Base-by-base conservation (phyloP, 1,284 basidiomycete species). In the Irpex sp. region DNA sequence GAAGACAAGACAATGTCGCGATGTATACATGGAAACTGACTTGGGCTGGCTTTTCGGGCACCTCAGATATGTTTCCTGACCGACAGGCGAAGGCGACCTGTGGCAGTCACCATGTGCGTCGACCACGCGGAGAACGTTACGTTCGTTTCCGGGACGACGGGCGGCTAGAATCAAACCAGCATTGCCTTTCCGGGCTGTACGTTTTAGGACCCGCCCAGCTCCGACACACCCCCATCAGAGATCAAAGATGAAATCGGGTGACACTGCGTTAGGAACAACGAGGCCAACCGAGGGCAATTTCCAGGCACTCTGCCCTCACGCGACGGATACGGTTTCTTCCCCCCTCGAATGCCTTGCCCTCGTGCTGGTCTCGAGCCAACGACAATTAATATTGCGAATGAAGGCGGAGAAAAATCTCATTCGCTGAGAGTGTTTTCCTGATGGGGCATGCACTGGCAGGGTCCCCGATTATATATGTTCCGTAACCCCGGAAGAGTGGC, bases 401-500 rank as follows among this genome's bases (percentile, higher is more conserved):
- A 15, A 9, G 33, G 21, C 21, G 26, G 33, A 55, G 26, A 33
- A 26, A 7, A 13, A 50, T 50, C 49, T 26, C 17, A 21, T 51
- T 15, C 26, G 21, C 53, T 17, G 53, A 54, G 53, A 33, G 21
- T 9, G 26, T 31, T 51, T 51, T 26, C 49, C 21, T 55, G 53
- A 55, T 55, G 53, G 33, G 53, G 21, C 53, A 35, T 35, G 53
- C 53, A 50, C 33, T 33, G 53, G 53, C 13, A 55, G 53, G 53
- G 53, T 31, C 53, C 53, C 53, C 53, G 53, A 33, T 55, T 55
- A 55, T 64, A 64, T 50, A 60, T 64, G 63, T 64, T 64, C 63
- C 63, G 60, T 64, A 59, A 58, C 60, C 60, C 63, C 60, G 63
- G 63, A 55, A 36, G 63, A 35, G 63, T 64, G 63, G 63, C 53